Percentiles rank a stretch among this genome's conserved stretches.
Evolutionary conservation across 1,284 basidiomycete species (phyloP).

Genomic region (Blastosporella zonata): DNA sequence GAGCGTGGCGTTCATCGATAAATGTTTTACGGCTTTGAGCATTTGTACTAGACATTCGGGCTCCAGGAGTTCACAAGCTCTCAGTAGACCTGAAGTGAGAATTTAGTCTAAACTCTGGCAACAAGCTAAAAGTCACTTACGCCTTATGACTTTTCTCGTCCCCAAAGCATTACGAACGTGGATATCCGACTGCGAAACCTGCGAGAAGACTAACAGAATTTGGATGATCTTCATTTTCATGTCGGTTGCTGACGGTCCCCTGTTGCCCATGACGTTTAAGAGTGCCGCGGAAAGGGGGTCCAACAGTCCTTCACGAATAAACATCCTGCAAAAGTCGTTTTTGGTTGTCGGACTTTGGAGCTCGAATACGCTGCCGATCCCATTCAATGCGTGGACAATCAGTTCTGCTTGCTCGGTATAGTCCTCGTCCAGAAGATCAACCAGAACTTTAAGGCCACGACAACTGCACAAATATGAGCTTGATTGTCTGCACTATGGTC

Average conservation of each 20-base stretch:
- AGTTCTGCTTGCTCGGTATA: constrained; percentile 87
- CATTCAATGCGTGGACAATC: constrained; percentile 92
- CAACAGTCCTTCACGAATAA: constrained; percentile 91
- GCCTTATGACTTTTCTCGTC: constrained; percentile 83
- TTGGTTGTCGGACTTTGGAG: constrained; percentile 93
- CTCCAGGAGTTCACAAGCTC: constrained; percentile 81
- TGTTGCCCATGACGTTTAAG: constrained; percentile 80
- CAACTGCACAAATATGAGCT: constrained; percentile 51
- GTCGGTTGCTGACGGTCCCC: constrained; percentile 63
- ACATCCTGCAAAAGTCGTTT: constrained; percentile 98
- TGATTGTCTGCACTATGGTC: neutral
- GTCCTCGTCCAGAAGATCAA: constrained; percentile 95
- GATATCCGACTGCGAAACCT: constrained; percentile 91
- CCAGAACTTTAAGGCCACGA: constrained; percentile 89
- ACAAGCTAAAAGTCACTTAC: constrained; percentile 46
- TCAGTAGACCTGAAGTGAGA: constrained; percentile 61
- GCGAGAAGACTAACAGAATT: constrained; percentile 90
- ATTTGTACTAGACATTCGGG: constrained; percentile 84
- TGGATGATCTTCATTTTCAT: constrained; percentile 89
- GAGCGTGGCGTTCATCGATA: constrained; percentile 88
- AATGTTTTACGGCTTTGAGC: constrained; percentile 93
- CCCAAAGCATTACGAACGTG: constrained; percentile 91
- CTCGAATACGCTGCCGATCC: constrained; percentile 94
- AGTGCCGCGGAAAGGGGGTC: constrained; percentile 91
- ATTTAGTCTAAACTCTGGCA: constrained; percentile 6